Evolutionary conservation across 768 basidiomycete genomes (phyloP).

Genomic region (Leccinum variicolor): DNA sequence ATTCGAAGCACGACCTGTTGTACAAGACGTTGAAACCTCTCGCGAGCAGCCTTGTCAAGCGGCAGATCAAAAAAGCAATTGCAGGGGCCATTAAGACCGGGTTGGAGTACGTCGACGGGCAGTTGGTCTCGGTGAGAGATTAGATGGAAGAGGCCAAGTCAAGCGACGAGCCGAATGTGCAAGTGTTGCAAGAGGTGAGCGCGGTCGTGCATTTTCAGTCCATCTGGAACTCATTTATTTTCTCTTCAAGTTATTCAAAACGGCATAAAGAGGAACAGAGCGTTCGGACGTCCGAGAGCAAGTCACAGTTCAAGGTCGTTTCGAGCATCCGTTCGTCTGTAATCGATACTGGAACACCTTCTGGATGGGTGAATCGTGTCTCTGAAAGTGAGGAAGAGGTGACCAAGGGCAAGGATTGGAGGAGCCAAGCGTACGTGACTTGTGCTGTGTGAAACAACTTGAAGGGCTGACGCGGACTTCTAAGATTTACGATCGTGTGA

Average conservation of each 20-base stretch:
- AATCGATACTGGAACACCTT: constrained; percentile 60
- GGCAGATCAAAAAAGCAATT: constrained; percentile 56
- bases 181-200: constrained; percentile 59
- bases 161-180: constrained; percentile 37
- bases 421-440: constrained; percentile 44
- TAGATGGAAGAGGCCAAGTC: constrained; percentile 63
- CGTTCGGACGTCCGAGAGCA: constrained; percentile 37
- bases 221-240: not conserved
- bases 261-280: constrained; percentile 49
- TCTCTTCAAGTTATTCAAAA: constrained; percentile 50
- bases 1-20: constrained; percentile 84
- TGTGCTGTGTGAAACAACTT: not conserved
- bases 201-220: not conserved
- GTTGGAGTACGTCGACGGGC: constrained; percentile 84
- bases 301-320: constrained; percentile 80
- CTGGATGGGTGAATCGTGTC: constrained; percentile 69
- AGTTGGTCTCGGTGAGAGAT: constrained; percentile 85
- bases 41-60: constrained; percentile 81
- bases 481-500: constrained; percentile 16
- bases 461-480: not conserved
- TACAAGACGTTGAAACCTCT: constrained; percentile 84
- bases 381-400: constrained; percentile 41
- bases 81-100: constrained; percentile 71
- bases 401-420: constrained; percentile 46
- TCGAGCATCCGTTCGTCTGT: constrained; percentile 67